Evolutionary conservation across 1,284 basidiomycete species (phyloP), one percentile per base, ranked within the genome.

Genomic region (Malassezia brasiliensis): DNA sequence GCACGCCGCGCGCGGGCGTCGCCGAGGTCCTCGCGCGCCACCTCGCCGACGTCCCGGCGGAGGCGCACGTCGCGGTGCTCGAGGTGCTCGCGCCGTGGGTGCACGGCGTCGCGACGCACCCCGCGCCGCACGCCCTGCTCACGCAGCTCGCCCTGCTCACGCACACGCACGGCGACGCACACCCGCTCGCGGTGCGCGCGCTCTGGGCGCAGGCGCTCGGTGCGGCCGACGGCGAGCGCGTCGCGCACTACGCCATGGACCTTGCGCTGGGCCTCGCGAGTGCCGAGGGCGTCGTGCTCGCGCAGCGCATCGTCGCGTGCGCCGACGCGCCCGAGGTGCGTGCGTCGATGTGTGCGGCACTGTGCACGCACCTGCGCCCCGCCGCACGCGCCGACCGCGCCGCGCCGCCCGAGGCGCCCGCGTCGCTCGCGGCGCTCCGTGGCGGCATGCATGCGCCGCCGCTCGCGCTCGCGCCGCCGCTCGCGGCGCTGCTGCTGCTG

Each of bases 141-240:
- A 85, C 85, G 63, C 85, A 91, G 71, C 78, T 94, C 25, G 83
- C 90, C 63, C 81, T 85, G 36, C 79, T 94, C 52, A 89, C 87
- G 22, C 77, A 86, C 45, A 82, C 84, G 49, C 90, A 85, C 70
- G 81, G 82, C 10, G 81, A 85, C 59, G 82, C 78, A 25, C 83
- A 90, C 64, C 80, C 87, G 0, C 85, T 88, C 62, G 87, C 89
- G 66, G 80, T 93, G 37, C 79, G 85, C 11, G 80, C 83, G 0
- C 80, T 93, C 17, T 90, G 90, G 85, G 30, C 47, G 30, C 19
- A 32, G 10, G 44, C 45, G 25, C 20, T 37, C 15, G 47, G 36
- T 14, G 22, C 32, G n/a, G 17, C 17, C 8, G 17, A 40, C n/a
- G 47, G n/a, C 22, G 25, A 5, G 11, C 14, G 25, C 5, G n/a